Percentiles rank a stretch among this genome's conserved stretches.
phyloP scores from a whole-genome alignment of 306 rosid genomes.

The Castanea mollissima region DNA sequence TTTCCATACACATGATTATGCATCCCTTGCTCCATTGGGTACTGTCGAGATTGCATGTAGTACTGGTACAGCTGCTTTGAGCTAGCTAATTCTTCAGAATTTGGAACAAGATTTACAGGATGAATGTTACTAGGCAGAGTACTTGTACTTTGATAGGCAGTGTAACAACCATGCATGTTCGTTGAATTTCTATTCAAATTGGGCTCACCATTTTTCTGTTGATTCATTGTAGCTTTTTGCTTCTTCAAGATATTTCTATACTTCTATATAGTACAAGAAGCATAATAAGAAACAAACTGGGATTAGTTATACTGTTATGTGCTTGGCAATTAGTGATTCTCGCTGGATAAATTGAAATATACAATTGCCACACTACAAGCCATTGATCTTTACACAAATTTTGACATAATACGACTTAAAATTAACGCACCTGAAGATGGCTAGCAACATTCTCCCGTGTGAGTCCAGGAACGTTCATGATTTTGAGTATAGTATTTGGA shows the following conservation, averaged over 20 bases:
- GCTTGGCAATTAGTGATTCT: not conserved
- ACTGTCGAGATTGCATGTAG: not conserved
- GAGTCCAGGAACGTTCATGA: slow-evolving; percentile 21
- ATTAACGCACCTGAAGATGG: slow-evolving; percentile 28
- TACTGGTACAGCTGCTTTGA: not conserved
- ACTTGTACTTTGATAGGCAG: not conserved
- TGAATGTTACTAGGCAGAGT: not conserved
- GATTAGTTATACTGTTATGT: not conserved
- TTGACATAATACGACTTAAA: not conserved
- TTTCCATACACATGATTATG: not conserved
- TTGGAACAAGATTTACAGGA: not conserved
- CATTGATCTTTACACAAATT: not conserved
- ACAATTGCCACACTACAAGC: too few species aligned
- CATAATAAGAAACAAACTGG: not conserved
- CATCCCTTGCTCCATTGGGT: not conserved
- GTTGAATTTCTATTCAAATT: not conserved
- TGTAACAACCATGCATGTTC: not conserved
- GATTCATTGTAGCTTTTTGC: not conserved
- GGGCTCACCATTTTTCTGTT: not conserved
- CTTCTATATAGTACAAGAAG: slow-evolving; percentile 9
- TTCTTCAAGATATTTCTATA: slow-evolving; percentile 10
- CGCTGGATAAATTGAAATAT: too few species aligned
- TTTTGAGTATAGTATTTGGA: slow-evolving; percentile 18
- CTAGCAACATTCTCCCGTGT: slow-evolving; percentile 20
- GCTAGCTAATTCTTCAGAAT: not conserved